These are phyloP conservation scores for Puccinia brachypodii DNA, from an alignment of 1,284 basidiomycete species.

Conservation along the genomic window DNA sequence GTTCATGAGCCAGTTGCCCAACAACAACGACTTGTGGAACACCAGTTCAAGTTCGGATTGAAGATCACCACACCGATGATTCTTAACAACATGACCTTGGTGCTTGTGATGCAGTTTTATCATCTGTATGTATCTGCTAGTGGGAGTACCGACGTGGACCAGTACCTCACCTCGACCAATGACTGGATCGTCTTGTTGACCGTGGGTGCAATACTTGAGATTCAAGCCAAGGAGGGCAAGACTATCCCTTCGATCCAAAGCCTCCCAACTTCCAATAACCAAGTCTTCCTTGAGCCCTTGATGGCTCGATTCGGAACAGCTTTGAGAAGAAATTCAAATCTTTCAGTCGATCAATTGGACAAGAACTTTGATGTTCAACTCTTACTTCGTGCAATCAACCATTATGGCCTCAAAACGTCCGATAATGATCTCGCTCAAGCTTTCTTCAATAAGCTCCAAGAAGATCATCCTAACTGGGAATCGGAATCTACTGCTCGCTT, in stretches of 20 bases:
- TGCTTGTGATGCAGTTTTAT: slow-evolving; percentile 36
- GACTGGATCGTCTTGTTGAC: slow-evolving; percentile 42
- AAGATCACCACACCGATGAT: slow-evolving; percentile 46
- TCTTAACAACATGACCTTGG: slow-evolving; percentile 38
- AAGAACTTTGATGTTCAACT: slow-evolving; percentile 12
- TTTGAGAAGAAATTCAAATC: neutral
- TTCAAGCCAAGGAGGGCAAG: slow-evolving; percentile 36
- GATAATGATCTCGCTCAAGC: neutral
- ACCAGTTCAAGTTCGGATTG: slow-evolving; percentile 35
- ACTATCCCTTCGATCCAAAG: neutral
- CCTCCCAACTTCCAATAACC: neutral
- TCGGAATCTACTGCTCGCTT: neutral
- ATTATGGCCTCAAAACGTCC: slow-evolving; percentile 6
- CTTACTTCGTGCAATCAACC: slow-evolving; percentile 15
- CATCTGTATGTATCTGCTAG: neutral
- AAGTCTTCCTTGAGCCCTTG: slow-evolving; percentile 25
- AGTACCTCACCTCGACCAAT: slow-evolving; percentile 2
- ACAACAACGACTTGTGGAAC: slow-evolving; percentile 13
- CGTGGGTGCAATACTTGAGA: slow-evolving; percentile 33
- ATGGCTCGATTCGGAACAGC: slow-evolving; percentile 10
- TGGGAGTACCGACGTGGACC: neutral
- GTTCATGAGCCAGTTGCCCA: neutral
- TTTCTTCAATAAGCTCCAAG: slow-evolving; percentile 21
- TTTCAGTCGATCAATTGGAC: neutral
- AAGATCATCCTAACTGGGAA: neutral